Conservation (phyloP, 2,329 filamentous ascomycete species). For the Penicillium italicum region DNA sequence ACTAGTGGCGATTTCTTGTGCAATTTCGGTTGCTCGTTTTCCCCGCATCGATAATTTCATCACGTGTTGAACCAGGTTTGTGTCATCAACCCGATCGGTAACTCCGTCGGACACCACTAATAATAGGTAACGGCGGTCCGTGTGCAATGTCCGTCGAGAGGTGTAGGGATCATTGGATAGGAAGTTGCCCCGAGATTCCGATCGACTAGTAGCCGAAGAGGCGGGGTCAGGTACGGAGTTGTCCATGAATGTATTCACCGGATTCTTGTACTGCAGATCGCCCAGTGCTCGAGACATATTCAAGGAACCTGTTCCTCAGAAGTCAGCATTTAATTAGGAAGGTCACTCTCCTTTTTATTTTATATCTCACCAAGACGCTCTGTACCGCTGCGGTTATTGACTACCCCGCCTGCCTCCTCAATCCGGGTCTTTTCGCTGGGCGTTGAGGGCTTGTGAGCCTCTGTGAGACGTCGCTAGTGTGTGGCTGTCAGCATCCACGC, state of each 20-base stretch:
- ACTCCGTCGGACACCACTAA: conserved; percentile 34
- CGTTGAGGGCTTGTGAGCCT: conserved; percentile 31
- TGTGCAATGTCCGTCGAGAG: conserved; percentile 20
- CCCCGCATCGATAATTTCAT: conserved; percentile 30
- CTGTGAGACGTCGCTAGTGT: conserved; percentile 32
- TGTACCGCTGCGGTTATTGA: conserved; percentile 26
- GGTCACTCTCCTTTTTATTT: background rate
- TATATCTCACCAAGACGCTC: conserved; percentile 29
- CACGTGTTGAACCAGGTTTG: conserved; percentile 29
- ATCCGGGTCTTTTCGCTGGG: conserved; percentile 32
- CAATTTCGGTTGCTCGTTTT: conserved; percentile 29
- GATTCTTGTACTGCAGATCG: conserved; percentile 38
- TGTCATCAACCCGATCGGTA: conserved; percentile 29
- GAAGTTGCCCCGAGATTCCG: conserved; percentile 27
- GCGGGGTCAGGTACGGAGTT: conserved; percentile 15
- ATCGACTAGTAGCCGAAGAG: conserved; percentile 16
- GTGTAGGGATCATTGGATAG: conserved; percentile 34
- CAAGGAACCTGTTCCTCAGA: conserved; percentile 23
- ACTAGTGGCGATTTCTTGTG: conserved; percentile 23
- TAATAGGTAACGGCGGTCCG: conserved; percentile 28
- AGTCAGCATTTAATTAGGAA: background rate
- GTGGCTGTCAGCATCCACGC: background rate
- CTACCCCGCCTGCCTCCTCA: conserved; percentile 31
- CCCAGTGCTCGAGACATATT: conserved; percentile 40
- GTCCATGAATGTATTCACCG: conserved; percentile 27